Evolutionary conservation across 768 basidiomycete species (phyloP).

Genomic region (Coprinopsis cinerea): DNA sequence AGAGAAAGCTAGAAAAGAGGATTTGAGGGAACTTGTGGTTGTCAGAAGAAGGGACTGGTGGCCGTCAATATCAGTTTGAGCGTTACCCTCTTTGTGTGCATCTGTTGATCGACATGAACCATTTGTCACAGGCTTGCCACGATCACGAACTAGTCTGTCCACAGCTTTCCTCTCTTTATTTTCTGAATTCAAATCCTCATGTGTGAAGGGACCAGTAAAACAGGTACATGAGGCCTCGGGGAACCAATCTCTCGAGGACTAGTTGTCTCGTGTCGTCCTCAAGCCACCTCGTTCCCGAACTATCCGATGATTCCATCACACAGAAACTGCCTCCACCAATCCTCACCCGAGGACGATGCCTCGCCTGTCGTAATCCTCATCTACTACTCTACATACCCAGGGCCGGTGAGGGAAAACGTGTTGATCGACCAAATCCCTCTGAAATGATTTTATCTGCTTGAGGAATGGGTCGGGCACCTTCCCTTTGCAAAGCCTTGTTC

Average conservation of each 20-base stretch:
- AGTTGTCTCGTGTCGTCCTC: neutral
- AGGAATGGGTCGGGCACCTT: too few relatives aligned
- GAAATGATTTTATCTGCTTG: too few relatives aligned
- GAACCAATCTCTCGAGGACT: neutral
- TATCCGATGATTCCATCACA: slow-evolving; percentile 1
- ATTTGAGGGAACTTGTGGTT: slow-evolving; percentile 9
- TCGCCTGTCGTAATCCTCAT: too few relatives aligned
- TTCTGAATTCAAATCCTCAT: too few relatives aligned
- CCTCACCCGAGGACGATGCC: neutral
- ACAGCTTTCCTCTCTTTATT: neutral
- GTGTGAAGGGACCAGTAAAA: too few relatives aligned
- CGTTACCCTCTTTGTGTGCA: slow-evolving; percentile 21
- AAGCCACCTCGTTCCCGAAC: neutral
- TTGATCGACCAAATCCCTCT: too few relatives aligned
- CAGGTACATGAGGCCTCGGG: neutral
- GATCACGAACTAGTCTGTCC: neutral
- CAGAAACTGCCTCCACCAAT: neutral
- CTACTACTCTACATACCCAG: too few relatives aligned
- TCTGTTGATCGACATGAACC: slow-evolving; percentile 12
- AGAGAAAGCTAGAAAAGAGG: slow-evolving; percentile 16
- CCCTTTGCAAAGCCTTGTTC: too few relatives aligned
- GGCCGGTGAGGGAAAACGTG: too few relatives aligned
- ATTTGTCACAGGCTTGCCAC: slow-evolving; percentile 15
- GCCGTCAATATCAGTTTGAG: slow-evolving; percentile 25
- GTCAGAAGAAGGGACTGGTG: slow-evolving; percentile 3